Evolutionary conservation across 371 early-diverging fungal species (phyloP).

Genomic region (Mucor circinelloides): DNA sequence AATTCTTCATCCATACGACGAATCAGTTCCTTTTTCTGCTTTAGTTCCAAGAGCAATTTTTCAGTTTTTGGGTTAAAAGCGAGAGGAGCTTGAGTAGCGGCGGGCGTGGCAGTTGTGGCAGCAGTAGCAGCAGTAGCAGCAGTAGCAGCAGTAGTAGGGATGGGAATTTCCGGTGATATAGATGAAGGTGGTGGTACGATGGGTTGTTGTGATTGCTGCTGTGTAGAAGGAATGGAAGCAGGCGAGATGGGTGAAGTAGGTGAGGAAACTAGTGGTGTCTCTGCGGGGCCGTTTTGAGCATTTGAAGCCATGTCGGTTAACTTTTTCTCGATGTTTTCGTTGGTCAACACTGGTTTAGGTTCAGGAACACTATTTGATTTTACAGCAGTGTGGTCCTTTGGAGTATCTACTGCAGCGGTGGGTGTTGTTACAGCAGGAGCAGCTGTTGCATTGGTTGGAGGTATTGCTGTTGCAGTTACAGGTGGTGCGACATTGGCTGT

Average conservation of each 20-base stretch:
- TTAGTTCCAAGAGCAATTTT: slow-evolving; percentile 5
- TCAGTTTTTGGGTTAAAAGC: not conserved
- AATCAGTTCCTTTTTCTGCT: slow-evolving; percentile 14
- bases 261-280: not conserved
- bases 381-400: not conserved
- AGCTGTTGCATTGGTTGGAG: not conserved
- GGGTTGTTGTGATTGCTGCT: not conserved
- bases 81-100: not conserved
- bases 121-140: not conserved
- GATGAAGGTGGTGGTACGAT: not conserved
- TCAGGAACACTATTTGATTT: not conserved
- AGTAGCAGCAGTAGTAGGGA: not conserved
- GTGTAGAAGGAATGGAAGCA: not conserved
- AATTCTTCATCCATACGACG: slow-evolving; percentile 24
- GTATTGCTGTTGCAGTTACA: too few relatives aligned
- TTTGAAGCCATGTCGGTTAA: not conserved
- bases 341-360: not conserved
- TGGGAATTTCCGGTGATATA: not conserved
- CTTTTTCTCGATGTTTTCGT: not conserved
- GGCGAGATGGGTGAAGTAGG: not conserved
- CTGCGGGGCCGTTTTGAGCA: not conserved
- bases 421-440: not conserved
- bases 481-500: not conserved
- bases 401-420: not conserved
- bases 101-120: not conserved